Conservation (phyloP, 306 rosid species). For the Argentina anserina region DNA sequence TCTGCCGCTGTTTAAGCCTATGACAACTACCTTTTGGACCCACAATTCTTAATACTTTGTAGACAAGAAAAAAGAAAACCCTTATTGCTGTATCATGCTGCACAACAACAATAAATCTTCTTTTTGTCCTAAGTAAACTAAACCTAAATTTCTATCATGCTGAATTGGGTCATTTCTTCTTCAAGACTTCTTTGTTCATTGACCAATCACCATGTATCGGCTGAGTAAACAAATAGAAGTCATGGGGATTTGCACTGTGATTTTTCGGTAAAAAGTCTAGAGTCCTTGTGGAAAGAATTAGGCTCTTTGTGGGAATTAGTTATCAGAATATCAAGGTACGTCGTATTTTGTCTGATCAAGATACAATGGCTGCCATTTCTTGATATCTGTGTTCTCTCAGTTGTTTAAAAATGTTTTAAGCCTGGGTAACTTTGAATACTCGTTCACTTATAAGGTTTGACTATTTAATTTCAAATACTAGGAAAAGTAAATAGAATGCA, state of each 20-base stretch:
- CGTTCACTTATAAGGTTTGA: background rate
- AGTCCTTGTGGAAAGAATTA: background rate
- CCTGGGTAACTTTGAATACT: background rate
- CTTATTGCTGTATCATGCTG: background rate
- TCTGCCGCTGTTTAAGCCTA: background rate
- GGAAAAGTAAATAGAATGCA: background rate
- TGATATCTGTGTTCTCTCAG: background rate
- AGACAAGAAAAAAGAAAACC: background rate
- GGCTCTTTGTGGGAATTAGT: background rate
- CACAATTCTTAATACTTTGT: background rate
- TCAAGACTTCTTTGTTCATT: background rate
- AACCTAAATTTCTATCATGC: background rate
- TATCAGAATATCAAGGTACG: background rate
- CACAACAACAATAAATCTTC: background rate
- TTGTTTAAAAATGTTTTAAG: background rate
- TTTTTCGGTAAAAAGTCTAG: background rate
- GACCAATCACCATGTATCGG: background rate
- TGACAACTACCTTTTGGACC: background rate
- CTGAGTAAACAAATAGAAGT: background rate
- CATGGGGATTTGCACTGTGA: background rate
- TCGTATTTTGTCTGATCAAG: background rate
- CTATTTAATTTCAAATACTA: background rate
- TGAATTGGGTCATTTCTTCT: background rate
- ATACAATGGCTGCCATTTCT: background rate
- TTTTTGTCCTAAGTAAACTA: background rate